A percentile compares a stretch with the other conserved stretches of the same genome.
These are phyloP conservation scores for Henckelia pumila DNA, from an alignment of 257 asterid species.

Conservation along the genomic window DNA sequence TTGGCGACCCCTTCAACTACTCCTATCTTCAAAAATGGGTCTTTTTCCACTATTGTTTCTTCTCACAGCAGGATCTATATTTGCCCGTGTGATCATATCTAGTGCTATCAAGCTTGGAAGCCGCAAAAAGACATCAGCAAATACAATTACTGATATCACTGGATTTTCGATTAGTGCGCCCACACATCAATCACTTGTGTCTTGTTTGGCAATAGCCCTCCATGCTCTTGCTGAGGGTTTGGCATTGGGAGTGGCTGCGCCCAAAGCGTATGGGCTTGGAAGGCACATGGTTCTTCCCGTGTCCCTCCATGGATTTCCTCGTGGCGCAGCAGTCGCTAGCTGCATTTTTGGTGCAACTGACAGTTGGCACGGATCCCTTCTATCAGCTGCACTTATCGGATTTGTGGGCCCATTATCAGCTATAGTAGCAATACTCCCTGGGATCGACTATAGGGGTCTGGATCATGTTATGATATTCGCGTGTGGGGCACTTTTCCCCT, in stretches of 20 bases:
- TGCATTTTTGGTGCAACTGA: slow-evolving; percentile 84
- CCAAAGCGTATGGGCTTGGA: slow-evolving; percentile 94
- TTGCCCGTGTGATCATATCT: slow-evolving; percentile 51
- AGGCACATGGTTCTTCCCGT: slow-evolving; percentile 96
- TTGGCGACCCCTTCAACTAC: slow-evolving; percentile 91
- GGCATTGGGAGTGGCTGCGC: slow-evolving; percentile 97
- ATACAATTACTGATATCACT: slow-evolving; percentile 44
- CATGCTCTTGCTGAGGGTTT: slow-evolving; percentile 95
- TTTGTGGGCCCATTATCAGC: slow-evolving; percentile 86
- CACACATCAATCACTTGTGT: slow-evolving; percentile 73
- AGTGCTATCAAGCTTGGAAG: slow-evolving; percentile 45
- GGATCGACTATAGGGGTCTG: slow-evolving; percentile 86
- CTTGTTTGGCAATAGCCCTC: slow-evolving; percentile 71
- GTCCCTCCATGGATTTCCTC: slow-evolving; percentile 88
- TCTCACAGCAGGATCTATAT: slow-evolving; percentile 50
- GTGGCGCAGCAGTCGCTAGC: slow-evolving; percentile 98
- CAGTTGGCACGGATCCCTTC: slow-evolving; percentile 85
- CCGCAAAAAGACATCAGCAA: slow-evolving; percentile 63
- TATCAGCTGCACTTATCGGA: slow-evolving; percentile 77
- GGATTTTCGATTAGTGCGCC: slow-evolving; percentile 59
- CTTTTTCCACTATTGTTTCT: slow-evolving; percentile 55
- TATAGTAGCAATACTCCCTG: slow-evolving; percentile 78
- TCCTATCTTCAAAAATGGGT: slow-evolving; percentile 68
- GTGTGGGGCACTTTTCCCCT: slow-evolving; percentile 87
- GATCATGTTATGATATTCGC: slow-evolving; percentile 88